Evolutionary conservation across 1,284 basidiomycete genomes (phyloP).

Genomic region (Ganoderma sp.): DNA sequence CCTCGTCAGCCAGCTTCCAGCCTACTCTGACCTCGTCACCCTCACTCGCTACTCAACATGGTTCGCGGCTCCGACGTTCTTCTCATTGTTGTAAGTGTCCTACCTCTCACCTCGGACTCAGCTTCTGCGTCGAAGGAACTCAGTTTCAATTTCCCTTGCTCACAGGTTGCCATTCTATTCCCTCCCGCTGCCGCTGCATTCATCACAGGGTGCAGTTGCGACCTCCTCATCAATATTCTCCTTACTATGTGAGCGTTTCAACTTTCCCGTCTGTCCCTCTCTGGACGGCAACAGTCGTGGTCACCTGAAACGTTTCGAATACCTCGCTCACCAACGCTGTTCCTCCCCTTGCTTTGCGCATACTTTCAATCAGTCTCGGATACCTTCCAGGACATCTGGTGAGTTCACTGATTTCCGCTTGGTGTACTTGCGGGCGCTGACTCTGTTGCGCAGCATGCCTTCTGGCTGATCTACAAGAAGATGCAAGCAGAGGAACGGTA

Average conservation of each 20-base stretch:
- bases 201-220: constrained; percentile 79
- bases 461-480: constrained; percentile 61
- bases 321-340: not conserved
- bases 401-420: too few species aligned
- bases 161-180: constrained; percentile 77
- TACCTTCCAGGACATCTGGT: constrained; percentile 77
- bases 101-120: not conserved
- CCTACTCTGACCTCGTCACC: not conserved
- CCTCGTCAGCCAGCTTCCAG: constrained; percentile 1
- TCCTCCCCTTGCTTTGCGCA: not conserved
- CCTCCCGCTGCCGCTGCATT: constrained; percentile 75
- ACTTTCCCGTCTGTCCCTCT: not conserved
- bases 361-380: constrained; percentile 57
- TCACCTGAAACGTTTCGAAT: constrained; percentile 60
- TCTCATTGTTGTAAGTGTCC: constrained; percentile 40
- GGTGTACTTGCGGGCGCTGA: not conserved
- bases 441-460: constrained; percentile 45
- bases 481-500: constrained; percentile 68
- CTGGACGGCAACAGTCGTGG: constrained; percentile 42
- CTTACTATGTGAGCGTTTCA: constrained; percentile 64
- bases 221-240: constrained; percentile 80
- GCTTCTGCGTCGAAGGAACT: not conserved
- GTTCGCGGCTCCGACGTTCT: constrained; percentile 37
- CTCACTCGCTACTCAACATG: constrained; percentile 13
- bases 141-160: not conserved